These are phyloP conservation scores for Pseudogymnoascus verrucosus DNA, from an alignment of 2,329 filamentous ascomycete genomes.

Conservation along the genomic window DNA sequence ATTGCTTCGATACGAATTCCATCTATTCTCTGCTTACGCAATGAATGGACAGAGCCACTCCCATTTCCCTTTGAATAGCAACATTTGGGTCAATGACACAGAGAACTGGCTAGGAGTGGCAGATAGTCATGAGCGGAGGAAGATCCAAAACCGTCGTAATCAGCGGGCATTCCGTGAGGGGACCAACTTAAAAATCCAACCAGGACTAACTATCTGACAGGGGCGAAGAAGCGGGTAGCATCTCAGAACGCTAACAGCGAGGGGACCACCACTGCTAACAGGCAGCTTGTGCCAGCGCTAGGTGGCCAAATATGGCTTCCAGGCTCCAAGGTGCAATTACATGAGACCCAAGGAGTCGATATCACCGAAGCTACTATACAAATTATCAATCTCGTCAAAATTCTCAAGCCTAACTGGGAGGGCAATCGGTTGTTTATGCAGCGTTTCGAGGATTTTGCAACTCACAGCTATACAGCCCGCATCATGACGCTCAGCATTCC, in stretches of 20 bases:
- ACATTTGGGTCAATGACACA: not conserved
- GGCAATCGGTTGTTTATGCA: not conserved
- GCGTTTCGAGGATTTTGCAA: constrained; percentile 9
- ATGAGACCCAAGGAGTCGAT: not conserved
- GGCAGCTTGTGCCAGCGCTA: not conserved
- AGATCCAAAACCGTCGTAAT: not conserved
- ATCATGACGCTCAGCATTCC: constrained; percentile 3
- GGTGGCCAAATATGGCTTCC: not conserved
- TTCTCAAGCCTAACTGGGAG: not conserved
- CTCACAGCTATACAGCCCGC: constrained; percentile 7
- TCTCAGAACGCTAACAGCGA: not conserved
- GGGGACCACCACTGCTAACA: not conserved
- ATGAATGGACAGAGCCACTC: not conserved
- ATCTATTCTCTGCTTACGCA: not conserved
- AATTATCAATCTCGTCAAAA: not conserved
- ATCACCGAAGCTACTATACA: not conserved
- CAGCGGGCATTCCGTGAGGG: not conserved
- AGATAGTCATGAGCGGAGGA: not conserved
- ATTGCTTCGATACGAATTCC: not conserved
- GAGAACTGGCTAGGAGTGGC: not conserved
- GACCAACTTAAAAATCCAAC: not conserved
- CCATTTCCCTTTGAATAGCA: not conserved
- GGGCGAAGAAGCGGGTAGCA: not conserved
- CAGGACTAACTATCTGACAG: not conserved
- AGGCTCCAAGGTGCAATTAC: not conserved